A percentile compares a stretch with the other conserved stretches of the same genome.
phyloP scores from a whole-genome alignment of 2,329 filamentous ascomycete species.

The Penicillium polonicum region DNA sequence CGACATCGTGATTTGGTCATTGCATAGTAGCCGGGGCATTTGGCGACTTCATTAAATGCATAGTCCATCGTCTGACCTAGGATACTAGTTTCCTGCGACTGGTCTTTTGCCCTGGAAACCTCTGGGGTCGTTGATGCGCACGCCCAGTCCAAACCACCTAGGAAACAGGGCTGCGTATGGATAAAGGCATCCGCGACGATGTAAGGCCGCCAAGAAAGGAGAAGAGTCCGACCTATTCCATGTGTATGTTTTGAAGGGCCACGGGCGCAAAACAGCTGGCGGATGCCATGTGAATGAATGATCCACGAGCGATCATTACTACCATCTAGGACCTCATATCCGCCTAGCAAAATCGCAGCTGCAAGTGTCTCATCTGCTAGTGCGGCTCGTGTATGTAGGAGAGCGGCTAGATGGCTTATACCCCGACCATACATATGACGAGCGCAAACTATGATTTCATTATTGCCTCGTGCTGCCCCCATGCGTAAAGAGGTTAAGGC shows the following conservation, averaged over 20 bases:
- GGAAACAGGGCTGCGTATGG: neutral
- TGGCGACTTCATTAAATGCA: neutral
- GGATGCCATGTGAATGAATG: neutral
- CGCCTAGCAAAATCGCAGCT: neutral
- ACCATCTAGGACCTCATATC: neutral
- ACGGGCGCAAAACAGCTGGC: neutral
- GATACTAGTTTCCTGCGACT: neutral
- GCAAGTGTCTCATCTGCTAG: neutral
- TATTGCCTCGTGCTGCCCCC: neutral
- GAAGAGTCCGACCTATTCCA: neutral
- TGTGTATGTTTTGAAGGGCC: neutral
- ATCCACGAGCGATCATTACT: neutral
- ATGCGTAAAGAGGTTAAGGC: neutral
- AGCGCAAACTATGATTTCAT: neutral
- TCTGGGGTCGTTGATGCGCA: neutral
- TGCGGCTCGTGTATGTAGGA: neutral
- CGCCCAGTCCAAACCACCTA: neutral
- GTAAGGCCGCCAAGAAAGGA: neutral
- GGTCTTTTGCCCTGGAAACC: neutral
- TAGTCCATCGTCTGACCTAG: neutral
- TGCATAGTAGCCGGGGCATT: neutral
- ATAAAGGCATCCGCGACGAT: neutral
- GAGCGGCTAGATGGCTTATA: neutral
- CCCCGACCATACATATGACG: neutral
- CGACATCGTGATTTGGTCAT: neutral